These are phyloP conservation scores for Triticum urartu DNA, from an alignment of 176 grass and related monocot genomes.

Conservation along the genomic window DNA sequence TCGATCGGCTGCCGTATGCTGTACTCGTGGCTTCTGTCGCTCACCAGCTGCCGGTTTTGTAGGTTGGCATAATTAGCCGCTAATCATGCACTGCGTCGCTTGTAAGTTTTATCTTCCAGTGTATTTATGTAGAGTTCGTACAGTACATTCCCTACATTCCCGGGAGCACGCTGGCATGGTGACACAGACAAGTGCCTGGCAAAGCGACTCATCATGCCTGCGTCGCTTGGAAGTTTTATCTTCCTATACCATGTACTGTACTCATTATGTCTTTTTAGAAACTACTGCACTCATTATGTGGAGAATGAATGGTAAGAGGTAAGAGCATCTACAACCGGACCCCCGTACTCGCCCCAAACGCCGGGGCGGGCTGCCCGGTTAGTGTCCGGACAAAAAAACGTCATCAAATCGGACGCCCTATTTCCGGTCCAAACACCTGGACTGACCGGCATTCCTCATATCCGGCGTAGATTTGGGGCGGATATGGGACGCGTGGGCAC, in stretches of 20 bases:
- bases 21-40: neutral
- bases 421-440: no score
- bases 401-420: no score
- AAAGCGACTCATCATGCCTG: neutral
- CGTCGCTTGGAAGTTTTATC: neutral
- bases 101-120: neutral
- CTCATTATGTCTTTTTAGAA: neutral
- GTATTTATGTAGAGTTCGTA: neutral
- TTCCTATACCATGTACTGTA: neutral
- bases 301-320: no score
- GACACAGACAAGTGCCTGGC: neutral
- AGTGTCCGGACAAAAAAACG: no score
- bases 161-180: neutral
- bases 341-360: rapidly evolving
- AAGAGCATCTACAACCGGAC: no score
- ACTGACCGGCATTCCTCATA: no score
- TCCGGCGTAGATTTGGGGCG: no score
- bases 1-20: neutral
- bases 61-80: neutral
- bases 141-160: neutral
- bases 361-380: rapidly evolving
- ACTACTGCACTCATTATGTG: no score
- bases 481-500: no score
- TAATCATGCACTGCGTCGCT: neutral
- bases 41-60: neutral